Conservation (phyloP, 345 rosid species). For the Combretum micranthum region DNA sequence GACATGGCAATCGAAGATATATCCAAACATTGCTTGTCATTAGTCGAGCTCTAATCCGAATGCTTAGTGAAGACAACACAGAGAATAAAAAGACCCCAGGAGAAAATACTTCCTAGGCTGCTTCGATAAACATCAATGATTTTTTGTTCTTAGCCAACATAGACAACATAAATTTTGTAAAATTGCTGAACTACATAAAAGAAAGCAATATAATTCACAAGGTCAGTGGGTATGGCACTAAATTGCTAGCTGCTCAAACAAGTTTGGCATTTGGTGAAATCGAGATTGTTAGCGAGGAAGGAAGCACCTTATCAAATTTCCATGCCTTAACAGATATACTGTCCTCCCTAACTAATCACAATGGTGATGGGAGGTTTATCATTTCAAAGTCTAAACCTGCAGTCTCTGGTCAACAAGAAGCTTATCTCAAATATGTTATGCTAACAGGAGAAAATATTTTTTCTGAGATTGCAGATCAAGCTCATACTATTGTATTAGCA, state of each 20-base stretch:
- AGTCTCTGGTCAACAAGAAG: constrained; percentile 41
- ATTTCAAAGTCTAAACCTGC: constrained; percentile 49
- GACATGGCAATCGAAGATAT: constrained; percentile 89
- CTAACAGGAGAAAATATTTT: constrained; percentile 82
- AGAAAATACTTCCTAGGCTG: constrained; percentile 24
- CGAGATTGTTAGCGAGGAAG: constrained; percentile 31
- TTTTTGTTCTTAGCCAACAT: constrained; percentile 72
- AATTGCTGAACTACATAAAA: constrained; percentile 64
- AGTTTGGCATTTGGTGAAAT: constrained; percentile 21
- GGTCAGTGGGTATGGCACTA: constrained; percentile 81
- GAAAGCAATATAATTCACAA: constrained; percentile 83
- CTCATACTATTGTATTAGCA: constrained; percentile 75
- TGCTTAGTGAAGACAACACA: constrained; percentile 35
- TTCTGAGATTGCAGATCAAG: constrained; percentile 80
- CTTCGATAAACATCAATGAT: constrained; percentile 77
- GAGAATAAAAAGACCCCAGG: constrained; percentile 20
- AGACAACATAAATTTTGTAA: constrained; percentile 84
- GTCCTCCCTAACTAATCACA: constrained; percentile 60
- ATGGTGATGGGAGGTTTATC: constrained; percentile 86
- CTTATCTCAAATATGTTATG: constrained; percentile 80
- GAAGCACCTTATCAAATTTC: constrained; percentile 64
- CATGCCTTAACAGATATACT: constrained; percentile 59
- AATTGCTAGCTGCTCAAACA: constrained; percentile 37
- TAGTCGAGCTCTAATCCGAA: constrained; percentile 52
- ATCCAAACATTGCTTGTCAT: constrained; percentile 80